Evolutionary conservation across 139 green algal species (phyloP).

Genomic region (Edaphochlamys debaryana): DNA sequence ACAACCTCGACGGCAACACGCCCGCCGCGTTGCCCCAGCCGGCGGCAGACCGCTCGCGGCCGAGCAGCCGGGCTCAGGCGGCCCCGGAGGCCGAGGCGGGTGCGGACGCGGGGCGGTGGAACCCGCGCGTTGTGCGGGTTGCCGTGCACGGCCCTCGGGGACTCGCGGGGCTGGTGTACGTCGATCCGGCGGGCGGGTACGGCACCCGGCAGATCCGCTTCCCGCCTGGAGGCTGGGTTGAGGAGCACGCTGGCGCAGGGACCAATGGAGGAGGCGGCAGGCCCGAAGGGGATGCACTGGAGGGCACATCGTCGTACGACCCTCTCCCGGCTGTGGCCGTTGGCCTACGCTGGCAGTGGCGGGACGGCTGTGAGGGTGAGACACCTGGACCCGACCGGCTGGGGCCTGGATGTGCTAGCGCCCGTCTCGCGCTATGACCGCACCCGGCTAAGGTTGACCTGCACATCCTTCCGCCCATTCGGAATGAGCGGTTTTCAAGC

Average conservation of each 20-base stretch:
- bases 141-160: neutral
- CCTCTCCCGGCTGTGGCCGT: slow-evolving; percentile 17
- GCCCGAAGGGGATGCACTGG: neutral
- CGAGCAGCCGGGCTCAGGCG: no score
- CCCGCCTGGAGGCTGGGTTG: neutral
- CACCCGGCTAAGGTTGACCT: no score
- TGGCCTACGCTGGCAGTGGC: slow-evolving; percentile 30
- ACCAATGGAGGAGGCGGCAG: no score
- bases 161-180: slow-evolving; percentile 23
- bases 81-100: no score
- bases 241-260: no score
- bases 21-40: no score
- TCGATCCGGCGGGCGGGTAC: slow-evolving; percentile 41
- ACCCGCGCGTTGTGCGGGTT: slow-evolving; percentile 1
- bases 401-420: no score
- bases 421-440: neutral
- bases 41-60: no score
- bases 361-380: slow-evolving; percentile 5
- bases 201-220: slow-evolving; percentile 43
- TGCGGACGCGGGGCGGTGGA: neutral
- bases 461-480: no score
- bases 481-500: no score
- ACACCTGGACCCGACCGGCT: neutral
- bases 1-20: no score
- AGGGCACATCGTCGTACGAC: no score